These are phyloP conservation scores for Sporothrix euskadiensis DNA, from an alignment of 2,329 filamentous ascomycete species.

Conservation along the genomic window DNA sequence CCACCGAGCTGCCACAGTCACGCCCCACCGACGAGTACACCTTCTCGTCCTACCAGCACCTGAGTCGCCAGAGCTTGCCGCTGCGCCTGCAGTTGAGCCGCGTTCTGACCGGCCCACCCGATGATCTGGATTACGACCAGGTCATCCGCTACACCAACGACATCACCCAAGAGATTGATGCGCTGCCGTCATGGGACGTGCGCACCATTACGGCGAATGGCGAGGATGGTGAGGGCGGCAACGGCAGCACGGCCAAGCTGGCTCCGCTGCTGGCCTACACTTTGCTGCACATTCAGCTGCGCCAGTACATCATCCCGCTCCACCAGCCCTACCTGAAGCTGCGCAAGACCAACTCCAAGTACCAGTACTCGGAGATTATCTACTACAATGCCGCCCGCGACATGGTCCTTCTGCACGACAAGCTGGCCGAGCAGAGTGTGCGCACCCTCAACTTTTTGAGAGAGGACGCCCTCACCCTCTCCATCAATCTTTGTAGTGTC, in stretches of 20 bases:
- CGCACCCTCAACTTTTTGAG: conserved; percentile 61
- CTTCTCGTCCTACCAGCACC: conserved; percentile 59
- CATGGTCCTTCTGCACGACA: conserved; percentile 62
- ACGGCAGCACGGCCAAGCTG: conserved; percentile 44
- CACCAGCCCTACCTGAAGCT: conserved; percentile 63
- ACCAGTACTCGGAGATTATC: conserved; percentile 63
- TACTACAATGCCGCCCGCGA: conserved; percentile 64
- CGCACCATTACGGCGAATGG: conserved; percentile 26
- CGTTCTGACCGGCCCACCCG: conserved; percentile 55
- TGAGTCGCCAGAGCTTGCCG: conserved; percentile 57
- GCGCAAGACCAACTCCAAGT: conserved; percentile 60
- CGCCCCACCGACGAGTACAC: conserved; percentile 57
- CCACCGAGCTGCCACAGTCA: conserved; percentile 50
- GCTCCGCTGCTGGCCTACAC: conserved; percentile 62
- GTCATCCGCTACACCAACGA: conserved; percentile 63
- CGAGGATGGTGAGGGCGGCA: conserved; percentile 35
- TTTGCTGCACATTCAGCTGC: conserved; percentile 60
- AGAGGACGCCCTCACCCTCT: conserved; percentile 60
- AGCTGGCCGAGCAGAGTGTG: conserved; percentile 59
- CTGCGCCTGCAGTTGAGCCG: conserved; percentile 59
- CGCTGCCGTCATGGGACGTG: conserved; percentile 58
- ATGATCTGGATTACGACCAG: conserved; percentile 61
- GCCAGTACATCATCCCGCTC: conserved; percentile 62
- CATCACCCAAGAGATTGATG: conserved; percentile 61
- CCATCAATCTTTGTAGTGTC: conserved; percentile 62